These are phyloP conservation scores for Bruguiera parviflora DNA, from an alignment of 345 rosid genomes.

Conservation along the genomic window DNA sequence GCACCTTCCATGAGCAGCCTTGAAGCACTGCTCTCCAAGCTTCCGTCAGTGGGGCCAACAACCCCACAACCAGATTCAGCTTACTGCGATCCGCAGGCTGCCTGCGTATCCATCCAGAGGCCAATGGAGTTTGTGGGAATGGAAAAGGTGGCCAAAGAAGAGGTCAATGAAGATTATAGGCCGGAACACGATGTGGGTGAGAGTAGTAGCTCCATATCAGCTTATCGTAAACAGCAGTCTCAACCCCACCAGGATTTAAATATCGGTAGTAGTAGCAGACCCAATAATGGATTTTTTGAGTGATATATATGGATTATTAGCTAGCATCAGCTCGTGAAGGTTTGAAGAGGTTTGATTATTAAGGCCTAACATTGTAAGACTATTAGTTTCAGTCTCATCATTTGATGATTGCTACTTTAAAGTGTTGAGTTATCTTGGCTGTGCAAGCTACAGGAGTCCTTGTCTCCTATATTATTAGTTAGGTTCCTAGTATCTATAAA, in stretches of 20 bases:
- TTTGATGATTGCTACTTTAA: background rate
- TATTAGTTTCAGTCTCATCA: slow-evolving; percentile 4
- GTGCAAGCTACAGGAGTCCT: too few species aligned
- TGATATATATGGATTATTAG: slow-evolving; percentile 1
- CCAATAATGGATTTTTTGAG: slow-evolving; percentile 14
- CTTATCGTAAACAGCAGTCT: slow-evolving; percentile 32
- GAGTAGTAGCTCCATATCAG: slow-evolving; percentile 37
- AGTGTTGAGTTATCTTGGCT: background rate
- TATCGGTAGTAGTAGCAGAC: slow-evolving; percentile 3
- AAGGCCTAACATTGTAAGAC: slow-evolving; percentile 4
- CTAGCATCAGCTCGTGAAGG: slow-evolving; percentile 2
- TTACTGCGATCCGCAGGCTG: slow-evolving; percentile 15
- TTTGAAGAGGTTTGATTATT: slow-evolving; percentile 6
- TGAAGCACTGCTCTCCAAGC: slow-evolving; percentile 91
- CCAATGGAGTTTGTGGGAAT: background rate
- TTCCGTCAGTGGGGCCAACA: slow-evolving; percentile 82
- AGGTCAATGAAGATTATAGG: background rate
- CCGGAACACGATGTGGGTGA: slow-evolving; percentile 27
- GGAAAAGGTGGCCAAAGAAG: slow-evolving; percentile 3
- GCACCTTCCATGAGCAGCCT: slow-evolving; percentile 97
- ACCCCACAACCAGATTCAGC: background rate
- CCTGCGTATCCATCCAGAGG: background rate
- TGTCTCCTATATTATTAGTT: too few species aligned
- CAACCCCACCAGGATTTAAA: slow-evolving; percentile 33
- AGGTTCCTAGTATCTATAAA: too few species aligned